Evolutionary conservation across 2,329 filamentous ascomycete genomes (phyloP), one percentile per base, ranked within the genome.

Genomic region (Endoconidiophora laricicola): DNA sequence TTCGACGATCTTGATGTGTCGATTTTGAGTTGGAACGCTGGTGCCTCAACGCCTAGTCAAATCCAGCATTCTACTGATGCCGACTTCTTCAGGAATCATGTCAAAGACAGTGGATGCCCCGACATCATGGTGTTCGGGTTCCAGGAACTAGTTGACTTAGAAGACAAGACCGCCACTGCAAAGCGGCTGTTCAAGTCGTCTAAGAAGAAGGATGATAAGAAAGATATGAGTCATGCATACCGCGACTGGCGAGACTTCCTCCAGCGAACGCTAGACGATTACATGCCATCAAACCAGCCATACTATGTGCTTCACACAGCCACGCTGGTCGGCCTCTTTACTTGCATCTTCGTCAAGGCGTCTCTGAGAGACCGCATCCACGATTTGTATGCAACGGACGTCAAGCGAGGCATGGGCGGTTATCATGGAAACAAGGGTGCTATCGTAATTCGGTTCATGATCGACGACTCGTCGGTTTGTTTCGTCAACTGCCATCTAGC

Each of bases 401-500:
- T 98, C 56, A 98, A 98, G 65, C 82, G 91, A 52, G 91, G 91
- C 49, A 91, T 98, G 83, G 90, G 88, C 46, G 91, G 91, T 16
- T 69, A 90, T 55, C 86, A 96, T 61, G 91, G 91, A 26, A 98
- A 98, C 68, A 98, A 98, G 69, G 91, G 91, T 55, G 91, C 88
- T 18, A 76, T 96, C 36, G 74, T 94, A 36, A 74, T 95, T 38
- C 84, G 91, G n/a, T 94, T 98, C 65, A 74, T 88, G 58, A 67
- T 98, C 2, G 91, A 98, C 60, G 88, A 98, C 63, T 91, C 82
- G 46, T 95, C 90, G 1, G 66, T 98, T 36, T 98, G 91, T 66
- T 90, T 98, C 64, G 76, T 96, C 66, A 98, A 98, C 61, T 98
- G 91, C 62, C 91, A 98, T 74, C 69, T 98, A 53, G 91, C 91